Base-by-base conservation (phyloP, 2,329 filamentous ascomycete genomes). In the Cladosporium sphaerospermum region DNA sequence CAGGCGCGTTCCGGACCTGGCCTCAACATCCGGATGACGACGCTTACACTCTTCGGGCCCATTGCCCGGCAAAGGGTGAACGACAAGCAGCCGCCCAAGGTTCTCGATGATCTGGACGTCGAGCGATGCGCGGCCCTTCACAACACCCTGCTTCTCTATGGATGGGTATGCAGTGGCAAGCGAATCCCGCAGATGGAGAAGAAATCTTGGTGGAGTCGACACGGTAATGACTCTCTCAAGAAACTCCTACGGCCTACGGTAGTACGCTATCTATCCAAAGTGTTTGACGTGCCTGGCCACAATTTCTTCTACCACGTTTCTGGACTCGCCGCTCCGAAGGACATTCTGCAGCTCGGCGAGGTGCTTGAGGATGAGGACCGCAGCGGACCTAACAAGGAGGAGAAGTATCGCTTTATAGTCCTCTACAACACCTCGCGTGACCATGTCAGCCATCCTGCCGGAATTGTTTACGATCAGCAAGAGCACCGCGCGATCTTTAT, bases 281-380 rank as follows among this genome's bases (percentile, higher is more conserved):
- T 67, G 9, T 67, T 67, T 44, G 65, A 67, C 45, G 61, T 67
- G 10, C 62, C 60, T 1, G 56, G 54, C 4, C 61, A 66, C 52
- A 62, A 59, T 43, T 64, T 67, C 54, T 67, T 67, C 57, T 67
- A 67, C 46, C 65, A 67, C 55, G 57, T 67, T 3, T 60, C 59
- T 14, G 61, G 61, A 9, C 54, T 67, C n/a, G 59, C 65, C 7
- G 54, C 40, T 3, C 59, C 60, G 9, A 54, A 58, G 53, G 60
- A 67, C 28, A 62, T 67, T 61, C 45, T 66, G 16, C 53, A 61
- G 34, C 53, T 67, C 18, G 62, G 60, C 10, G 64, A 66, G 43
- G 57, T 66, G 51, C 55, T 67, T 16, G 57, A 63, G 34, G 64
- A 67, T 44, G 49, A 54, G 1, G 63, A 66, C n/a, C 57, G 59